phyloP scores from a whole-genome alignment of 805 yeast genomes.

The Hanseniaspora meyeri region DNA sequence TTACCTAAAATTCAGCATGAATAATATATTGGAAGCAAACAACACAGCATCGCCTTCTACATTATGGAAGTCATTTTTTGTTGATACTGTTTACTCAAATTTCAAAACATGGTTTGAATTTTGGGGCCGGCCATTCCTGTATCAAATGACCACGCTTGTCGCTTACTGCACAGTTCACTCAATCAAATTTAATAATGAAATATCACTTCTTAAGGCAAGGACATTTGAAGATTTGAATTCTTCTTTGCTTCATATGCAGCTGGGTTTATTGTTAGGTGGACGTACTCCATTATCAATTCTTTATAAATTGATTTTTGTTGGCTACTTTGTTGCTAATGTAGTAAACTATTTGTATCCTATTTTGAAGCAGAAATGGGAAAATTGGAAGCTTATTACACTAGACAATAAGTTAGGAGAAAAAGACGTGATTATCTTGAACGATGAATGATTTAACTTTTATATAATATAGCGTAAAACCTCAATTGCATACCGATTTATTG shows the following conservation, averaged over 20 bases:
- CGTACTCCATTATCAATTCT: not conserved
- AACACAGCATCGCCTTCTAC: not conserved
- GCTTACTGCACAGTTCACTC: not conserved
- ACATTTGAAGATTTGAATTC: not conserved
- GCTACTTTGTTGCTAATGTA: not conserved
- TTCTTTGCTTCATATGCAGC: not conserved
- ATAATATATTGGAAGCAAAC: not conserved
- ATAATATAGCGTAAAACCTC: too few relatives aligned
- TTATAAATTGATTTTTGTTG: not conserved
- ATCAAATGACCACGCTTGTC: not conserved
- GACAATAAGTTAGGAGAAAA: not conserved
- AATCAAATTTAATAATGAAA: not conserved
- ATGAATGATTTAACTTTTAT: not conserved
- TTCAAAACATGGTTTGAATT: not conserved
- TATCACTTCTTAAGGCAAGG: not conserved
- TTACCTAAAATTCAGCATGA: not conserved
- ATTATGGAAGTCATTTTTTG: not conserved
- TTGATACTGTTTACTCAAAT: not conserved
- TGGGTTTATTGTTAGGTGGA: not conserved
- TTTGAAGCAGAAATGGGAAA: not conserved
- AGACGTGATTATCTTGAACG: conserved; percentile 1
- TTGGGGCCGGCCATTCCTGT: not conserved
- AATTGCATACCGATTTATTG: not conserved
- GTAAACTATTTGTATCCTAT: not conserved
- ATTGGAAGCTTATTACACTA: not conserved